These are phyloP conservation scores for Trypanosoma platydactyli DNA, from an alignment of 208 protist species.

Conservation along the genomic window DNA sequence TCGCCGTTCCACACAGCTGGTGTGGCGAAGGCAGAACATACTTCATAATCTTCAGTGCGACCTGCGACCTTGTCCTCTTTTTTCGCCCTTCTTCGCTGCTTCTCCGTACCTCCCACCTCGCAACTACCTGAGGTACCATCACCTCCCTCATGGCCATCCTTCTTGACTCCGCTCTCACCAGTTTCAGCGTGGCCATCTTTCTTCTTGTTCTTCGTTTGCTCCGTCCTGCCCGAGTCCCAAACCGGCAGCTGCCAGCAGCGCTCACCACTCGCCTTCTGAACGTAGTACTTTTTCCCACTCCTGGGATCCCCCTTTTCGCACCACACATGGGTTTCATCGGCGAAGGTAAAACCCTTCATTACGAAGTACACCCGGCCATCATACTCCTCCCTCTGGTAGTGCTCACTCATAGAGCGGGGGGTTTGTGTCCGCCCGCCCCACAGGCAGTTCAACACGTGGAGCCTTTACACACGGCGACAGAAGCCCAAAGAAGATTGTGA, in stretches of 20 bases:
- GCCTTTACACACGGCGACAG: not conserved
- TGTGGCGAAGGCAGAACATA: not conserved
- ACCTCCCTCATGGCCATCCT: not conserved
- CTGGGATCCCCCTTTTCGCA: not conserved
- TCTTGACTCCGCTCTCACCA: no score
- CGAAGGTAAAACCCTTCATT: not conserved
- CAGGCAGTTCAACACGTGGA: no score
- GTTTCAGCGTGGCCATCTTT: not conserved
- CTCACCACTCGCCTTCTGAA: no score
- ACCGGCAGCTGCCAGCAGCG: not conserved
- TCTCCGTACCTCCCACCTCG: not conserved
- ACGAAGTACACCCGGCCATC: constrained; percentile 2
- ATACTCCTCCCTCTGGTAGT: not conserved
- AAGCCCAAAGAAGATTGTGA: not conserved
- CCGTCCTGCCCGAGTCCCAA: not conserved
- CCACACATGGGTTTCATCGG: constrained; percentile 2
- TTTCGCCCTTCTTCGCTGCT: not conserved
- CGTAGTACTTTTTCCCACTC: constrained; percentile 13
- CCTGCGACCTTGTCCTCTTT: not conserved
- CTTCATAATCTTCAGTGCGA: not conserved
- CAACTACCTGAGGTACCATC: not conserved
- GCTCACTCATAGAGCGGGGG: not conserved
- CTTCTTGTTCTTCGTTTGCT: constrained; percentile 3
- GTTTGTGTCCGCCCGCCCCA: not conserved
- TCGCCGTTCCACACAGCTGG: no score